Evolutionary conservation across 805 yeast species (phyloP), one percentile per base, ranked within the genome.

Genomic region (Candida oleophila): DNA sequence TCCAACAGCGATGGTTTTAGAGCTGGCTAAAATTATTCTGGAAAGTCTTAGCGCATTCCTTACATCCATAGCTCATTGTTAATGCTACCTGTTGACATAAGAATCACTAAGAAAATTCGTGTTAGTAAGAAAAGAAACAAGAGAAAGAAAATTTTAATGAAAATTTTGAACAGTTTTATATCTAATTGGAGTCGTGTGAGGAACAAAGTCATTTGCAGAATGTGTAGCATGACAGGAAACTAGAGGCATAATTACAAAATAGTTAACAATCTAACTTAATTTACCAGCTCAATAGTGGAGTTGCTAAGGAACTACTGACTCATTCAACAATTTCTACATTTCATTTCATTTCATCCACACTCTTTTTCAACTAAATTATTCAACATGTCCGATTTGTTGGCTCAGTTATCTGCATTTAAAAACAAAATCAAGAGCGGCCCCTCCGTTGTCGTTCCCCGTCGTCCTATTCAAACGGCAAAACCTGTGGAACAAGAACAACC

Each of bases 1-100:
- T 89, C 90, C 67, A 84, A 85, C 88, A 81, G 91, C 96, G 89
- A 89, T 89, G 97, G 97, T 89, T 89, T 89, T 89, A 88, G 86
- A 84, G 89, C 81, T 83, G 94, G 68, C 42, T 51, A 9, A 25
- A 45, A 50, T 42, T 61, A 54, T 34, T 68, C 62, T 65, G 40
- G 64, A 55, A 55, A 49, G 46, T 49, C 53, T 41, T 44, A 50
- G 51, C 48, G 47, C 34, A 44, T 52, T 28, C 16, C 44, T 41
- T 42, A 38, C 19, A 48, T 42, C 65, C 59, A 42, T 51, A 57
- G 66, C 65, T 47, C 66, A 46, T 42, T 39, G 64, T 57, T 62
- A 60, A 62, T 49, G 64, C 66, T 52, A 52, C 38, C 39, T 49
- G 39, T n/a, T 45, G 55, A 43, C 46, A 44, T 40, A 45, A 41